Evolutionary conservation across 495 filamentous ascomycete species (phyloP).

Genomic region (Saxispiralis lemnorum): DNA sequence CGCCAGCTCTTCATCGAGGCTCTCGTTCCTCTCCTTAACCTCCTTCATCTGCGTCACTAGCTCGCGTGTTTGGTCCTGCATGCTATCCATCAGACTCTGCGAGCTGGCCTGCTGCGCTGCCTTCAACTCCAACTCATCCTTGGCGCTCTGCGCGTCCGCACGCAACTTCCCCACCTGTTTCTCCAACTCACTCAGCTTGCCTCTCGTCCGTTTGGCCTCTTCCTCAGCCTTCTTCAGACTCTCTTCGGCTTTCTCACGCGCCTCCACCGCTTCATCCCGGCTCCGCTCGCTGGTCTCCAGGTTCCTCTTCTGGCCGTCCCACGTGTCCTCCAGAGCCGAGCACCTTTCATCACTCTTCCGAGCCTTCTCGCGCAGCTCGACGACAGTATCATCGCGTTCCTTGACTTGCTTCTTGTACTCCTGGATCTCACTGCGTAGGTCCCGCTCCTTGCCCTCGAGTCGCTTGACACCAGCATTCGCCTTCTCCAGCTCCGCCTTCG

Average conservation of each 20-base stretch:
- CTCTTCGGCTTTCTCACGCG: conserved; percentile 44
- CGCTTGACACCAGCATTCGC: conserved; percentile 51
- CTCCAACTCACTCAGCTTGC: conserved; percentile 51
- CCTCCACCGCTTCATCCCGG: conserved; percentile 56
- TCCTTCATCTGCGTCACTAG: conserved; percentile 89
- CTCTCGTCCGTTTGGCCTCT: conserved; percentile 44
- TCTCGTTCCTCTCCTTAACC: conserved; percentile 60
- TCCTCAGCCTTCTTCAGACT: conserved; percentile 56
- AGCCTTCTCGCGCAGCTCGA: conserved; percentile 55
- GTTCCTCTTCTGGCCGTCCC: conserved; percentile 51
- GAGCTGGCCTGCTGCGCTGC: conserved; percentile 69
- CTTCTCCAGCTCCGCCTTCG: conserved; percentile 52
- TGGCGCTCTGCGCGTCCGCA: conserved; percentile 45
- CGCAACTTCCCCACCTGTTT: conserved; percentile 46
- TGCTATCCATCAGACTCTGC: conserved; percentile 68
- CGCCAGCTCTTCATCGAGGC: conserved; percentile 79
- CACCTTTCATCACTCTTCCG: conserved; percentile 54
- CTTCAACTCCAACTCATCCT: conserved; percentile 71
- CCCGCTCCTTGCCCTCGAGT: conserved; percentile 64
- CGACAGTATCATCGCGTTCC: conserved; percentile 61
- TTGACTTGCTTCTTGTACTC: conserved; percentile 47
- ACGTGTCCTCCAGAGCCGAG: conserved; percentile 57
- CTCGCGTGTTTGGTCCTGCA: conserved; percentile 82
- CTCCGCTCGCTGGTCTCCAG: conserved; percentile 57
- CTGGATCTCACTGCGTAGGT: conserved; percentile 55